Evolutionary conservation across 306 rosid species (phyloP).

Genomic region (Quercus mongolica): DNA sequence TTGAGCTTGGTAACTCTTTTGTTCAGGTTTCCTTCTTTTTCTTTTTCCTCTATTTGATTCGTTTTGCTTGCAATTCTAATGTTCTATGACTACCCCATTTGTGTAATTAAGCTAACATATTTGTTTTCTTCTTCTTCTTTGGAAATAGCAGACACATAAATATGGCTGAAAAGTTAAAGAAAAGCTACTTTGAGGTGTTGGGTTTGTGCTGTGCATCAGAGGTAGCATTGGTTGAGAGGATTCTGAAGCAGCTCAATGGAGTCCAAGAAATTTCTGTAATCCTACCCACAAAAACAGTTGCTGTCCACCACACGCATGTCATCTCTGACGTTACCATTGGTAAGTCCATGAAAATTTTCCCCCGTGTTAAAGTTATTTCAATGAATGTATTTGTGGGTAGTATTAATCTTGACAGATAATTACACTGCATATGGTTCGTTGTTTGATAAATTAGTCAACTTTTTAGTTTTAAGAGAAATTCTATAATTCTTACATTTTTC

Average conservation of each 20-base stretch:
- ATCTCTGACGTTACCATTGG: conserved; percentile 78
- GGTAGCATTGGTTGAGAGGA: conserved; percentile 62
- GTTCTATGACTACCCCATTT: too few relatives aligned
- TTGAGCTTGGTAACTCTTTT: too few relatives aligned
- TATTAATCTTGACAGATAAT: too few relatives aligned
- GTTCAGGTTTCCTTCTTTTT: too few relatives aligned
- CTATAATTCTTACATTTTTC: too few relatives aligned
- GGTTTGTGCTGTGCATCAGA: conserved; percentile 94
- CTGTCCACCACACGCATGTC: conserved; percentile 58
- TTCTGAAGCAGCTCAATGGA: conserved; percentile 59
- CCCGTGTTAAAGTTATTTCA: background rate
- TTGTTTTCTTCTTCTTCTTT: background rate
- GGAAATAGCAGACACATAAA: background rate
- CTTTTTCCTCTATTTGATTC: too few relatives aligned
- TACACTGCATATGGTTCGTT: too few relatives aligned
- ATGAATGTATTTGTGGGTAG: too few relatives aligned
- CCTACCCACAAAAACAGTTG: conserved; percentile 75
- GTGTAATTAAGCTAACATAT: background rate
- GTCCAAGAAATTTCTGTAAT: conserved; percentile 66
- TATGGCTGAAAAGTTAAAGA: conserved; percentile 34
- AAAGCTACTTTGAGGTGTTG: conserved; percentile 79
- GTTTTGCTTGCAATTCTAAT: too few relatives aligned
- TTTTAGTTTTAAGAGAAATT: too few relatives aligned
- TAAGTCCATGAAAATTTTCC: background rate
- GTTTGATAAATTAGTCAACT: too few relatives aligned